Evolutionary conservation across 2,329 filamentous ascomycete species (phyloP).

Genomic region (Didymellaceae sp.): DNA sequence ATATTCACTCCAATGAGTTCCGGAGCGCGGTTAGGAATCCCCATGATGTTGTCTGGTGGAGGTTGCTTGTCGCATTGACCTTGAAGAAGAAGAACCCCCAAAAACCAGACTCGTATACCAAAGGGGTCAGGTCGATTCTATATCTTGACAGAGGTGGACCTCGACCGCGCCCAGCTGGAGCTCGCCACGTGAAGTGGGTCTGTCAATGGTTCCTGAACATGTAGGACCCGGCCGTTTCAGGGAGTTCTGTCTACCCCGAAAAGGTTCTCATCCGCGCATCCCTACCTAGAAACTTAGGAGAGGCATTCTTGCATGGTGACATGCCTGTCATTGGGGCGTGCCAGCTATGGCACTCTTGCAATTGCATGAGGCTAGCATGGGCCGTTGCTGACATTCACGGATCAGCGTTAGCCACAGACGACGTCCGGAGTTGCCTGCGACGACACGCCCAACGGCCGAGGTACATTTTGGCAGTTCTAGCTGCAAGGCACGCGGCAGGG

Average conservation of each 20-base stretch:
- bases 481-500: conserved; percentile 14
- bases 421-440: neutral
- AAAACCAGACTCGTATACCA: conserved; percentile 4
- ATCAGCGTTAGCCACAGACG: neutral
- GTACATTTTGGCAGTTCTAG: conserved; percentile 1
- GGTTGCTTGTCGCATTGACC: conserved; percentile 11
- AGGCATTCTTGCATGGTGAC: conserved; percentile 4
- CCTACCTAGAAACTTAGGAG: neutral
- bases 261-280: conserved; percentile 21
- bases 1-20: conserved; percentile 41
- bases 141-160: conserved; percentile 22
- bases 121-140: conserved; percentile 27
- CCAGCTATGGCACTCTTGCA: conserved; percentile 4
- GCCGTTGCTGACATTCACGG: neutral
- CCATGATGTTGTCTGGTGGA: conserved; percentile 28
- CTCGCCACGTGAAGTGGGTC: conserved; percentile 34
- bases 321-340: conserved; percentile 1
- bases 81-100: conserved; percentile 9
- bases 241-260: conserved; percentile 18
- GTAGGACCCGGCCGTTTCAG: conserved; percentile 31
- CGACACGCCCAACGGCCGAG: conserved; percentile 2
- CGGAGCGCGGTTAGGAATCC: conserved; percentile 42
- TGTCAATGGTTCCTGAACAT: conserved; percentile 19
- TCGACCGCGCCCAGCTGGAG: conserved; percentile 18
- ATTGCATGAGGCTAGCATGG: neutral